Evolutionary conservation across 345 rosid species (phyloP).

Genomic region (Diplotaxis tenuifolia): DNA sequence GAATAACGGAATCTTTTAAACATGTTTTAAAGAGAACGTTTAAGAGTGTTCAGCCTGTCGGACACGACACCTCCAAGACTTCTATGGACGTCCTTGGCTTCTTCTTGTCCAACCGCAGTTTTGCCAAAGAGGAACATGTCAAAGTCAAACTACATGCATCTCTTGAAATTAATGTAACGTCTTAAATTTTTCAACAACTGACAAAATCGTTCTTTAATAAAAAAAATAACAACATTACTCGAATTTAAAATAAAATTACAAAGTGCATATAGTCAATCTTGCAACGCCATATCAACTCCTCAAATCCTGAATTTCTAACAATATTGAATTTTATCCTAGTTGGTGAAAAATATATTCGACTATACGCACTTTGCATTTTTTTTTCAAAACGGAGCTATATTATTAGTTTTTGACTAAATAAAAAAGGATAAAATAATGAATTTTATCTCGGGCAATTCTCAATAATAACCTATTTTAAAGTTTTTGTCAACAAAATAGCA

Average conservation of each 20-base stretch:
- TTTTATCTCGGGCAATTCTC: too few species aligned
- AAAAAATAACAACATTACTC: background rate
- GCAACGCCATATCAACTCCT: constrained; percentile 1
- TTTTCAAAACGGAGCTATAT: too few species aligned
- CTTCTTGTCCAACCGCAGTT: background rate
- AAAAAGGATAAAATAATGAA: too few species aligned
- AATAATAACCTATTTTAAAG: too few species aligned
- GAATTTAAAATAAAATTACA: background rate
- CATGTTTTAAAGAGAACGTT: constrained; percentile 17
- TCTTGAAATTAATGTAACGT: constrained; percentile 6
- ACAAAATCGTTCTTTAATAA: background rate
- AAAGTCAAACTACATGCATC: constrained; percentile 25
- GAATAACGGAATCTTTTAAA: constrained; percentile 15
- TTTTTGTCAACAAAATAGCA: too few species aligned
- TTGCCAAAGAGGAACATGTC: constrained; percentile 13
- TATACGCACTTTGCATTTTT: too few species aligned
- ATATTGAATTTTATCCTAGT: background rate
- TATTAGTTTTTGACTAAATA: too few species aligned
- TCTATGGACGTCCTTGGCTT: background rate
- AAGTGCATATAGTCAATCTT: constrained; percentile 11
- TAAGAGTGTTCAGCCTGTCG: constrained; percentile 13
- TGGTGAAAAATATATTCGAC: background rate
- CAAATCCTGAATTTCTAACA: constrained; percentile 4
- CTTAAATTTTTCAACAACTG: background rate
- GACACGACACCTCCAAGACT: constrained; percentile 3